These are phyloP conservation scores for Ogataea pilisensis DNA, from an alignment of 805 yeast genomes.

Conservation along the genomic window DNA sequence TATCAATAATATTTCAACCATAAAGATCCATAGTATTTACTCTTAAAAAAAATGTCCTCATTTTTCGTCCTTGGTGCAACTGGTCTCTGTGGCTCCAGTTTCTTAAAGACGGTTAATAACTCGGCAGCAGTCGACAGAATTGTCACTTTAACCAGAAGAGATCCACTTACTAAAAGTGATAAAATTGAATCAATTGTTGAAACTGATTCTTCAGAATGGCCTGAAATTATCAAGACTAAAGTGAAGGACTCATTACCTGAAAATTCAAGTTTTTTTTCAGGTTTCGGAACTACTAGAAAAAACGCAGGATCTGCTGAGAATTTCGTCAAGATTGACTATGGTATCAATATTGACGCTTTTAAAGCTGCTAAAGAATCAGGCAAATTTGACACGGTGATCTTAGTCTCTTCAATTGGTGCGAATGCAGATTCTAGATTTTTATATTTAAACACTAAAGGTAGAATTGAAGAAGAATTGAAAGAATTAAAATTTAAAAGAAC, in stretches of 20 bases:
- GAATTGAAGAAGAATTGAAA: slow-evolving; percentile 63
- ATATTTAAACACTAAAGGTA: slow-evolving; percentile 69
- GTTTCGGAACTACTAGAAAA: slow-evolving; percentile 72
- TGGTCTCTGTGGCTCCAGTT: slow-evolving; percentile 66
- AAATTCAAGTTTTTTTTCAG: slow-evolving; percentile 50
- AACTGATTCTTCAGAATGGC: slow-evolving; percentile 50
- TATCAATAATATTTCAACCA: too few species aligned
- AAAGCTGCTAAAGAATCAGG: slow-evolving; percentile 70
- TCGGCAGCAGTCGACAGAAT: slow-evolving; percentile 37
- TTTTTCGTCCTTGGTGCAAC: slow-evolving; percentile 63
- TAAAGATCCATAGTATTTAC: too few species aligned
- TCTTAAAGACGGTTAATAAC: slow-evolving; percentile 43
- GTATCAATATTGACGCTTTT: slow-evolving; percentile 63
- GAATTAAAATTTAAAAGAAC: slow-evolving; percentile 65
- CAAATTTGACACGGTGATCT: slow-evolving; percentile 53
- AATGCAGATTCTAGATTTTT: slow-evolving; percentile 50
- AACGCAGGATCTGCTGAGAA: slow-evolving; percentile 70
- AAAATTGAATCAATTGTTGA: slow-evolving; percentile 37
- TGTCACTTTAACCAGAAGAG: slow-evolving; percentile 50
- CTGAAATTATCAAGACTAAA: slow-evolving; percentile 26
- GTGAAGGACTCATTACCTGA: slow-evolving; percentile 25
- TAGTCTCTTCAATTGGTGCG: slow-evolving; percentile 70
- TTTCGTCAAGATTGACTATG: slow-evolving; percentile 71
- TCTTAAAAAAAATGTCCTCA: slow-evolving; percentile 3
- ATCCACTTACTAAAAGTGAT: slow-evolving; percentile 24